Percentiles rank a stretch among this genome's conserved stretches.
Evolutionary conservation across 1,139 yeast species (phyloP).

Genomic region (Candida sanyaensis): DNA sequence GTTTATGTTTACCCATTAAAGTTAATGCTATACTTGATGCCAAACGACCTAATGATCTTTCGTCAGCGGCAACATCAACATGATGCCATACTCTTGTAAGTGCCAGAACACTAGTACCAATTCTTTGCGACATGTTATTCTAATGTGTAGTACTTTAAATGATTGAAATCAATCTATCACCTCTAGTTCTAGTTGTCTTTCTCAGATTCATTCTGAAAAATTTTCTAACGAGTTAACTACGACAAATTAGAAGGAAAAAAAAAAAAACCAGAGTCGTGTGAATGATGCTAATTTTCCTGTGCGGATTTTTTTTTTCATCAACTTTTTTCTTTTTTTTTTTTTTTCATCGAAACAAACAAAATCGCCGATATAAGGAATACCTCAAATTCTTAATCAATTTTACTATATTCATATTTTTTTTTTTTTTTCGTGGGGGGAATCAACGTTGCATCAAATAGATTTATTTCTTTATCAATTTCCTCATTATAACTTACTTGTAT

Average conservation of each 20-base stretch:
- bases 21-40: constrained; percentile 88
- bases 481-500: background rate
- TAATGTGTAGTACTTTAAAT: background rate
- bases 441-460: too few relatives aligned
- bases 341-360: background rate
- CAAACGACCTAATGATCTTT: constrained; percentile 86
- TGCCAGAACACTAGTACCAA: constrained; percentile 68
- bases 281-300: background rate
- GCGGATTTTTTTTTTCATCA: background rate
- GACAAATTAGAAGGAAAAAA: background rate
- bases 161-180: background rate
- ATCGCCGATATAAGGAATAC: background rate
- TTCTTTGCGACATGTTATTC: constrained; percentile 52
- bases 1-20: constrained; percentile 95
- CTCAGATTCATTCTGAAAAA: background rate
- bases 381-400: background rate
- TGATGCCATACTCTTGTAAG: constrained; percentile 95
- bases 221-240: background rate
- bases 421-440: too few relatives aligned
- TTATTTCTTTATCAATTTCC: background rate
- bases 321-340: background rate
- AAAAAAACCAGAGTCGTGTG: background rate
- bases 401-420: too few relatives aligned
- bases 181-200: background rate
- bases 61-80: constrained; percentile 83